Evolutionary conservation across 1,284 basidiomycete genomes (phyloP).

Genomic region (Moesziomyces antarcticus): DNA sequence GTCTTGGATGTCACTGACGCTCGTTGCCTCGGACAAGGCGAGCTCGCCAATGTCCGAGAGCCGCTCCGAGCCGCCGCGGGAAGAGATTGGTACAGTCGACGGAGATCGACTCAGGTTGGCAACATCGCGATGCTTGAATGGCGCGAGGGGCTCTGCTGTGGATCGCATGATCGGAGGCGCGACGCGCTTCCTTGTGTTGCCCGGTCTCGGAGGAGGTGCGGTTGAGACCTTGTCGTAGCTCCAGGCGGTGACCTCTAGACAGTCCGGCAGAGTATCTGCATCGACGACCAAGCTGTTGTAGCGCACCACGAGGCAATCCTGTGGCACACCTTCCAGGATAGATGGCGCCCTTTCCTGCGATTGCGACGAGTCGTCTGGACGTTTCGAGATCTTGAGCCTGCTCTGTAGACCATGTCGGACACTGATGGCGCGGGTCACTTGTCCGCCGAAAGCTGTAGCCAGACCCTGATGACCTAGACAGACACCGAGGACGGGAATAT

Average conservation of each 20-base stretch:
- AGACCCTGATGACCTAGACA: conserved; percentile 94
- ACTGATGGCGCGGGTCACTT: conserved; percentile 37
- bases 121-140: conserved; percentile 32
- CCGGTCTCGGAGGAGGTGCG: conserved; percentile 35
- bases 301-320: conserved; percentile 78
- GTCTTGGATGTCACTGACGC: conserved; percentile 16
- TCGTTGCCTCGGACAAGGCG: conserved; percentile 23
- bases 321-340: conserved; percentile 74
- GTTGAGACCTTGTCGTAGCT: conserved; percentile 37
- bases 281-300: conserved; percentile 75
- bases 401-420: conserved; percentile 58
- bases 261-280: conserved; percentile 67
- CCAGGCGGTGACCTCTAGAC: conserved; percentile 70
- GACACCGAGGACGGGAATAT: conserved; percentile 83
- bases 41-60: conserved; percentile 28
- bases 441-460: conserved; percentile 79
- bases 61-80: conserved; percentile 23
- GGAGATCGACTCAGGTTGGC: conserved; percentile 28
- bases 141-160: conserved; percentile 5
- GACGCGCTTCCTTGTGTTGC: conserved; percentile 13
- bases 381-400: conserved; percentile 25
- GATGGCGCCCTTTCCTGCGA: conserved; percentile 68
- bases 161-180: neutral
- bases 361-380: neutral
- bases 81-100: conserved; percentile 27